Conservation (phyloP, 2,329 filamentous ascomycete genomes). For the Epichloe festucae region DNA sequence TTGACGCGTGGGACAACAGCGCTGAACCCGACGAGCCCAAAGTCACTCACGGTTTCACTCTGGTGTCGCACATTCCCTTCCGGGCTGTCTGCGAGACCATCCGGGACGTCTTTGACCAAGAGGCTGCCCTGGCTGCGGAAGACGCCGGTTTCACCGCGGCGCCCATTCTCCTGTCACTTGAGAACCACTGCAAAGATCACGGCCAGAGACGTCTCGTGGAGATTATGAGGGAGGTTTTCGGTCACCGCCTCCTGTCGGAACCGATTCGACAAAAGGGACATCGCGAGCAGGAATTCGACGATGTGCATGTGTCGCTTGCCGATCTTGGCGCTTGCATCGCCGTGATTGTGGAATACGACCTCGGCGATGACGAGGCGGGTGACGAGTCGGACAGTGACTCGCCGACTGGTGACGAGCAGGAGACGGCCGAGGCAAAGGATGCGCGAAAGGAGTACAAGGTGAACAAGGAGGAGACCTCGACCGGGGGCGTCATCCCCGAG, state of each 20-base stretch:
- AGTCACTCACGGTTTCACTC: conserved; percentile 57
- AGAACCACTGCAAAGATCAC: conserved; percentile 50
- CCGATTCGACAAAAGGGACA: conserved; percentile 43
- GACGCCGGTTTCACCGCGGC: conserved; percentile 30
- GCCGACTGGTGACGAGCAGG: conserved; percentile 20
- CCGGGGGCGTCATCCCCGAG: conserved; percentile 46
- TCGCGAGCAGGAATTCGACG: conserved; percentile 36
- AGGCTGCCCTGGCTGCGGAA: conserved; percentile 29
- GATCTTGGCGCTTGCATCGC: conserved; percentile 51
- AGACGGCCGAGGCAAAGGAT: conserved; percentile 29
- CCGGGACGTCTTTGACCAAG: conserved; percentile 46
- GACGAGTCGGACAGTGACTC: conserved; percentile 19
- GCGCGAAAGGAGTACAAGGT: conserved; percentile 40
- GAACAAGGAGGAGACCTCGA: conserved; percentile 38
- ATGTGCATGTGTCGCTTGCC: conserved; percentile 41
- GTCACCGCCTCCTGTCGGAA: conserved; percentile 44
- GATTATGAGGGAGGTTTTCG: conserved; percentile 54
- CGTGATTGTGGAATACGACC: conserved; percentile 55
- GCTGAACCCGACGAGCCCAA: conserved; percentile 50
- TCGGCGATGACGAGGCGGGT: conserved; percentile 24
- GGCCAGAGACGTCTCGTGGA: conserved; percentile 49
- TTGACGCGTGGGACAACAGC: conserved; percentile 58
- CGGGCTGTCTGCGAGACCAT: conserved; percentile 53
- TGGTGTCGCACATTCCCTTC: conserved; percentile 53
- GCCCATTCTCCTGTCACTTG: conserved; percentile 51